Percentiles rank a stretch among this genome's conserved stretches.
These are phyloP conservation scores for Chlamydomonas sphaeroides DNA, from an alignment of 139 green algal species.

Conservation along the genomic window DNA sequence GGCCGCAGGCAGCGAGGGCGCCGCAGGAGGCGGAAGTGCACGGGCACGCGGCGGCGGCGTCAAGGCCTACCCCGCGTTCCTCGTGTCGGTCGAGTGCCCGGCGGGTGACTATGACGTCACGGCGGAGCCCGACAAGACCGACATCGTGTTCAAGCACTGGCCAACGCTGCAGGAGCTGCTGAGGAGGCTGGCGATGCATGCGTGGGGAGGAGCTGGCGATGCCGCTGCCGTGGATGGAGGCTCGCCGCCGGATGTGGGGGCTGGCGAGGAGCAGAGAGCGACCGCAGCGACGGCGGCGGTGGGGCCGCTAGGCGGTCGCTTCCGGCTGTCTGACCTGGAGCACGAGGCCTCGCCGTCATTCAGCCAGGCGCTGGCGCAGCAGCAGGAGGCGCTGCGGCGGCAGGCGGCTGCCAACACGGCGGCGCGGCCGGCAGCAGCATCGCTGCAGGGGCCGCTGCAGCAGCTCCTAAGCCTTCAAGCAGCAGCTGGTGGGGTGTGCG, in stretches of 20 bases:
- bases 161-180: neutral
- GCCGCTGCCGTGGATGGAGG: too few relatives aligned
- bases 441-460: neutral
- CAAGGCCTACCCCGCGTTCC: conserved; percentile 14
- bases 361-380: neutral
- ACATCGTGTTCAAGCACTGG: conserved; percentile 7
- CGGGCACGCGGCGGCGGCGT: neutral
- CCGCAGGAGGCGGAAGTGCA: too few relatives aligned
- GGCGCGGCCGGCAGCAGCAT: too few relatives aligned
- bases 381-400: neutral
- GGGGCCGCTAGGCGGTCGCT: too few relatives aligned
- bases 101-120: conserved; percentile 16
- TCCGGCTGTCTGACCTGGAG: too few relatives aligned
- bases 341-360: neutral
- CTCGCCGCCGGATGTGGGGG: too few relatives aligned
- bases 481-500: neutral
- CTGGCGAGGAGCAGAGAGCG: too few relatives aligned
- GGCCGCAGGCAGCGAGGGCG: neutral
- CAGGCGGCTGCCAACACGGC: neutral
- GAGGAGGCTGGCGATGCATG: neutral
- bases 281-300: too few relatives aligned
- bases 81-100: conserved; percentile 8
- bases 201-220: neutral
- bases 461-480: conserved; percentile 11
- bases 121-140: conserved; percentile 19